Evolutionary conservation across 768 basidiomycete species (phyloP).

Genomic region (Amyloporia xantha): DNA sequence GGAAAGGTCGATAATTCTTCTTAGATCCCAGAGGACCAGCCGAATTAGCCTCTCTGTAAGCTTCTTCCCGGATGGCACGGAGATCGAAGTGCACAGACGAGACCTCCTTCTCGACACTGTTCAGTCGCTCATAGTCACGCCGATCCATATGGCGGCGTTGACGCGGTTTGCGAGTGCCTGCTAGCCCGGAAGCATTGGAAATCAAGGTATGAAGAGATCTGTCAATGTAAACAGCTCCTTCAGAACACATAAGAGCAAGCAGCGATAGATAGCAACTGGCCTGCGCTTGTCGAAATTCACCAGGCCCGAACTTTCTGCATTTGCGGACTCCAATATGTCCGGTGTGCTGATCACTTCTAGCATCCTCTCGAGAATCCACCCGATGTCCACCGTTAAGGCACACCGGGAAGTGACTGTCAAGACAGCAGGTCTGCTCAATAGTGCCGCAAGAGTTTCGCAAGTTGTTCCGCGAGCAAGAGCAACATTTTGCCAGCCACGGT

Average conservation of each 20-base stretch:
- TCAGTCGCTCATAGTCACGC: conserved; percentile 68
- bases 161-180: conserved; percentile 29
- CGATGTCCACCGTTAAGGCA: conserved; percentile 65
- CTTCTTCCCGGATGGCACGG: conserved; percentile 71
- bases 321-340: conserved; percentile 52
- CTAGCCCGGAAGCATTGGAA: conserved; percentile 40
- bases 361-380: conserved; percentile 79
- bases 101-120: conserved; percentile 69
- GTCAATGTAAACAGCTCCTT: too few species aligned
- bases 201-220: conserved; percentile 63
- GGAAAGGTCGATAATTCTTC: conserved; percentile 59
- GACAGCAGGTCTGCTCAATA: conserved; percentile 47
- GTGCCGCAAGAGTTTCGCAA: conserved; percentile 52
- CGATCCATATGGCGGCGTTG: conserved; percentile 53
- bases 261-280: conserved; percentile 30
- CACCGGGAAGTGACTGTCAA: conserved; percentile 40
- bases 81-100: conserved; percentile 56
- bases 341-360: conserved; percentile 72
- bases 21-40: conserved; percentile 34
- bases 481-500: conserved; percentile 72
- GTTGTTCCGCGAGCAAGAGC: conserved; percentile 53
- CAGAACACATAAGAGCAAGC: neutral
- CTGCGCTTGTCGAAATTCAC: conserved; percentile 82
- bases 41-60: conserved; percentile 52
- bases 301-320: conserved; percentile 50